Evolutionary conservation across 768 basidiomycete genomes (phyloP).

Genomic region (Boletus sensibilis): DNA sequence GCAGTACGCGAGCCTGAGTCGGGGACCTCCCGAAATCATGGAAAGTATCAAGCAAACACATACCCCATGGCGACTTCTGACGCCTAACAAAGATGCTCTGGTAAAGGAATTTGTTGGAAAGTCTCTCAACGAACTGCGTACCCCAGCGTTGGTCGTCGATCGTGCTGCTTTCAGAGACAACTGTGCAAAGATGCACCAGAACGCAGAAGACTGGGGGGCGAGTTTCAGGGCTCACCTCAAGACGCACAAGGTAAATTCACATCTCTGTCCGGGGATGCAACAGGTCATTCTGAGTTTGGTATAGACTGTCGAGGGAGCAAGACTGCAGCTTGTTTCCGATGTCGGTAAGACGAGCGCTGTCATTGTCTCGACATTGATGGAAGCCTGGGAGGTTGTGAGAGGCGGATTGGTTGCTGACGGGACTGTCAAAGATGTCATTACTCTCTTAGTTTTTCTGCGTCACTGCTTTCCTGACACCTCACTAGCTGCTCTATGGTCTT

Average conservation of each 20-base stretch:
- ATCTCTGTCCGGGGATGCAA: neutral
- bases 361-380: constrained; percentile 80
- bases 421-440: constrained; percentile 72
- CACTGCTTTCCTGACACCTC: constrained; percentile 5
- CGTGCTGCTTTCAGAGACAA: constrained; percentile 68
- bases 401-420: constrained; percentile 69
- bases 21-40: constrained; percentile 14
- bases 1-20: neutral
- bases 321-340: constrained; percentile 60
- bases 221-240: constrained; percentile 82
- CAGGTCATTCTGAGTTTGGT: constrained; percentile 8
- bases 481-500: constrained; percentile 79
- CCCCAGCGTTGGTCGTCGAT: constrained; percentile 79
- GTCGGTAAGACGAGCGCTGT: constrained; percentile 58
- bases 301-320: constrained; percentile 74
- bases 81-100: constrained; percentile 49
- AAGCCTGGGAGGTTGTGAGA: constrained; percentile 72
- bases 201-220: constrained; percentile 64
- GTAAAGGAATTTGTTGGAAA: constrained; percentile 57
- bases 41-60: constrained; percentile 39
- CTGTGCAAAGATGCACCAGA: constrained; percentile 69
- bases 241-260: constrained; percentile 63
- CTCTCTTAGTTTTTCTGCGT: neutral
- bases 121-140: constrained; percentile 56
- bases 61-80: constrained; percentile 43